Base-by-base conservation (phyloP, 805 yeast genomes). In the Pichia occidentalis region DNA sequence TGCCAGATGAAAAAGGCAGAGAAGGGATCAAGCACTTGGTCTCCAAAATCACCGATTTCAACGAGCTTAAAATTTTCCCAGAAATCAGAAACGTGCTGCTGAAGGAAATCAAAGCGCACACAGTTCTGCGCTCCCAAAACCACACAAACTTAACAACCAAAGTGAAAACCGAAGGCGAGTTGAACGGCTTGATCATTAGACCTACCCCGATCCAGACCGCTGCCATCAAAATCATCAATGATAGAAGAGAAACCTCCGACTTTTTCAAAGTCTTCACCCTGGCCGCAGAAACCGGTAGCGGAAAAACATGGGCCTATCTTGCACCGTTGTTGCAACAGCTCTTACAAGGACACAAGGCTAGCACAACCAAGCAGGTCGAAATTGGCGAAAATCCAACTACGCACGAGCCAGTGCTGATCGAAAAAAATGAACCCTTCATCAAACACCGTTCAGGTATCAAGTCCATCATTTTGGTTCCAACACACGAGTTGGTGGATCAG, bases 261-360 rank as follows among this genome's bases (percentile, higher is more conserved):
- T 61, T 67, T 42, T 50, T 77, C 34, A 76, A 77, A 47, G 71
- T 80, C 1, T 85, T 75, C 64, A 75, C 92, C 2, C 59, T 90
- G 38, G 97, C 97, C 1, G 95, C 97, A 3, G 97, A 92, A 56
- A 90, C 98, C 0, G 98, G 98, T 0, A 82, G 95, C 0, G 98
- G 98, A 7, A 90, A 90, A 55, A 90, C 98, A 0, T 77, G 95
- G 78, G 87, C 97, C 0, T 90, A 88, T 53, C 54, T 92, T 43
- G 76, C 83, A 0, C 88, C 95, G 0, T 45, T 90, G 24, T 46
- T 88, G 26, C 81, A 85, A 33, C 75, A 73, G 45, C 59, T 88
- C 45, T 73, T 76, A 43, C 77, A 79, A 41, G 75, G 72, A 35
- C 78, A 80, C 40, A 16, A 32, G 16, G 42, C 57, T n/a, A n/a